These are phyloP conservation scores for Aspergillus wentii DNA, from an alignment of 495 filamentous ascomycete genomes.

Conservation along the genomic window DNA sequence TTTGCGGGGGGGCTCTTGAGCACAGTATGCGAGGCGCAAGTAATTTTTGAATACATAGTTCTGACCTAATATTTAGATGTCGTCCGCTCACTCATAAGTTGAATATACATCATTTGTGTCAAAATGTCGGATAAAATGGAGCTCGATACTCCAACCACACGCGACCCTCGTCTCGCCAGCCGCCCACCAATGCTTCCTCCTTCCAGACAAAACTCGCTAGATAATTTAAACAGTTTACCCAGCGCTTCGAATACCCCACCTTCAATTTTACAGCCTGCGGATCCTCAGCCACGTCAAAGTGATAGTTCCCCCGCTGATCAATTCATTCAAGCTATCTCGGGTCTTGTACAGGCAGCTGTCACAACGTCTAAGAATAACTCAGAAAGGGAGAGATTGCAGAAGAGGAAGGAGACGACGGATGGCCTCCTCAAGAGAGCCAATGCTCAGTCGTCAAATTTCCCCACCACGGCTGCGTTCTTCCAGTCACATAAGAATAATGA, in stretches of 20 bases:
- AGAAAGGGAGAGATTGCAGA: slow-evolving; percentile 20
- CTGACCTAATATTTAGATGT: too few species aligned
- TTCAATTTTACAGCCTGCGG: too few species aligned
- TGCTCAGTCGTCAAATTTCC: slow-evolving; percentile 11
- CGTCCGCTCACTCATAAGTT: too few species aligned
- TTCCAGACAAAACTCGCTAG: not conserved
- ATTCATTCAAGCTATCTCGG: slow-evolving; percentile 13
- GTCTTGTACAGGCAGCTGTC: slow-evolving; percentile 16
- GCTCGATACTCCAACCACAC: slow-evolving; percentile 2
- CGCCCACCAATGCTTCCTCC: not conserved
- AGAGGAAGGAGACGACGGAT: slow-evolving; percentile 11
- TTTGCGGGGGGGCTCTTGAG: too few species aligned
- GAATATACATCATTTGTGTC: too few species aligned
- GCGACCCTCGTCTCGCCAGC: slow-evolving; percentile 7
- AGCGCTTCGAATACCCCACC: too few species aligned
- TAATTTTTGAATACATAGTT: too few species aligned
- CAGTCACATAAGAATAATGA: slow-evolving; percentile 11
- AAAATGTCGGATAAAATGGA: slow-evolving; percentile 8
- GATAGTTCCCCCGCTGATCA: slow-evolving; percentile 4
- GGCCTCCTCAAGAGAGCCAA: slow-evolving; percentile 16
- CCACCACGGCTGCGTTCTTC: slow-evolving; percentile 15
- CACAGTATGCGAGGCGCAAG: too few species aligned
- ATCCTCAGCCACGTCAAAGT: too few species aligned
- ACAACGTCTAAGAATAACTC: slow-evolving; percentile 4
- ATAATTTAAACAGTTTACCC: too few species aligned